Evolutionary conservation across 75 land plant genomes (phyloP).

Genomic region (Larix kaempferi): DNA sequence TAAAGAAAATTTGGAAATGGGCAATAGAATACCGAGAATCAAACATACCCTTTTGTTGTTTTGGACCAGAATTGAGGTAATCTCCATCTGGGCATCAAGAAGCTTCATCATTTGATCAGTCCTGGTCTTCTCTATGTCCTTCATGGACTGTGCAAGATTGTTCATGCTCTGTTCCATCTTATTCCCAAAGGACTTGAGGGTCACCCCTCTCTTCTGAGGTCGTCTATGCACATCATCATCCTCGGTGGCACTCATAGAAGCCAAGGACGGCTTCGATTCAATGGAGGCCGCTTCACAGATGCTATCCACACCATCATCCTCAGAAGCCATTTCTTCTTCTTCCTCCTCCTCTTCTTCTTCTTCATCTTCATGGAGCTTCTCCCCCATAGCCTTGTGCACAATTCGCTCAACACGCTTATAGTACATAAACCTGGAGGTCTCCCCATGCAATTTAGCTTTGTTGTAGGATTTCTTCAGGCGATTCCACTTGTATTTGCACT

Average conservation of each 20-base stretch:
- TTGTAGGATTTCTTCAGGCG: conserved; percentile 7
- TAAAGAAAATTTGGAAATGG: not conserved
- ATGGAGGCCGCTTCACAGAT: conserved; percentile 5
- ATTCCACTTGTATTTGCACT: conserved; percentile 12
- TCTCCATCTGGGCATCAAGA: conserved; percentile 2
- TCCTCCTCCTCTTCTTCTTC: not conserved
- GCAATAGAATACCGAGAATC: not conserved
- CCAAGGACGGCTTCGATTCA: not conserved
- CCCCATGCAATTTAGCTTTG: not conserved
- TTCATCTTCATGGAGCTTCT: conserved; percentile 2
- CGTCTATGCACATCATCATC: conserved; percentile 4
- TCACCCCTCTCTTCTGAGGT: not conserved
- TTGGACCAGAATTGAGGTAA: not conserved
- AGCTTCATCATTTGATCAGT: conserved; percentile 2
- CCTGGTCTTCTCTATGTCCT: conserved; percentile 2
- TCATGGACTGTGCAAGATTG: conserved; percentile 8
- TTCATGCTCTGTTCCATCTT: not conserved
- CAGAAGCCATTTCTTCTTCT: not conserved
- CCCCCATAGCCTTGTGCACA: conserved; percentile 3
- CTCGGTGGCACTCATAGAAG: conserved; percentile 8
- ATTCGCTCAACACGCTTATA: not conserved
- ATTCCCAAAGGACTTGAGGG: not conserved
- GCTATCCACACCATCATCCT: conserved; percentile 7
- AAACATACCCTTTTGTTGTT: conserved; percentile 5
- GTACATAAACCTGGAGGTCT: not conserved